These are phyloP conservation scores for Hyphochytrium catenoides DNA, from an alignment of 352 stramenopile species.

Conservation along the genomic window DNA sequence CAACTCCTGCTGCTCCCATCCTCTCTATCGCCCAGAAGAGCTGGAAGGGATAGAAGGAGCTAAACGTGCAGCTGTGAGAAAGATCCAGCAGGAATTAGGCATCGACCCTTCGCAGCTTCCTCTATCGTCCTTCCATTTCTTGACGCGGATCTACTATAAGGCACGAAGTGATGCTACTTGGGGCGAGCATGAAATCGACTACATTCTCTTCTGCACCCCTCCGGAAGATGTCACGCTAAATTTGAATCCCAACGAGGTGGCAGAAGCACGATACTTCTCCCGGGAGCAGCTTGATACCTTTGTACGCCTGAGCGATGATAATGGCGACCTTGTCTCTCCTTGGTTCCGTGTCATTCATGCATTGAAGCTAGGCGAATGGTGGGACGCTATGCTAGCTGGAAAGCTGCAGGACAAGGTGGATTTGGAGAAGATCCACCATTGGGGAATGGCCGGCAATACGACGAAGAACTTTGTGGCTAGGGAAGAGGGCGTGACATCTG, in stretches of 20 bases:
- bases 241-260: constrained; percentile 80
- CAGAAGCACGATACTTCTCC: constrained; percentile 62
- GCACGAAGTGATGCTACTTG: constrained; percentile 57
- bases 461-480: too few species aligned
- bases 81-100: constrained; percentile 93
- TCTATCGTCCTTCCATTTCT: constrained; percentile 72
- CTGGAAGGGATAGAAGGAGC: constrained; percentile 47
- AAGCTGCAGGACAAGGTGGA: too few species aligned
- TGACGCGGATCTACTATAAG: constrained; percentile 96
- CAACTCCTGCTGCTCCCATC: constrained; percentile 98
- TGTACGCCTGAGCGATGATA: constrained; percentile 25
- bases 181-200: constrained; percentile 97
- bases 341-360: constrained; percentile 55
- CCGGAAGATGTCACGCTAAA: constrained; percentile 35
- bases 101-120: constrained; percentile 63
- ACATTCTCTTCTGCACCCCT: constrained; percentile 76
- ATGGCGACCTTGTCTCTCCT: constrained; percentile 31
- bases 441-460: too few species aligned
- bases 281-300: constrained; percentile 23
- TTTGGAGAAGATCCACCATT: too few species aligned
- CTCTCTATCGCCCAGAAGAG: constrained; percentile 73
- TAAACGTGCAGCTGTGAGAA: constrained; percentile 84
- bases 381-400: too few species aligned
- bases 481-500: too few species aligned
- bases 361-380: constrained; percentile 34